Evolutionary conservation across 345 rosid genomes (phyloP).

Genomic region (Sisymbrium altissimum): DNA sequence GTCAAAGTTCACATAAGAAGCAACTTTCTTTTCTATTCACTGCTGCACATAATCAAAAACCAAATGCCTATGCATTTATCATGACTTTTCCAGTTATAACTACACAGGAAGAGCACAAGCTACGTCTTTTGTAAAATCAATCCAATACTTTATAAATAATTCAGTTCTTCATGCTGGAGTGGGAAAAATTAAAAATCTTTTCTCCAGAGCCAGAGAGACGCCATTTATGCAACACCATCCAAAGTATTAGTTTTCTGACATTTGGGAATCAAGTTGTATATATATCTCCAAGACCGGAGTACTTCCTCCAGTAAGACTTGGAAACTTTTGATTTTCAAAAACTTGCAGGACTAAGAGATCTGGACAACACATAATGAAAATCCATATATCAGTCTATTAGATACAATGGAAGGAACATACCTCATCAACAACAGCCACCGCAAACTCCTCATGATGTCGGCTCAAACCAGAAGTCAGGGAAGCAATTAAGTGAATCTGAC

Average conservation of each 20-base stretch:
- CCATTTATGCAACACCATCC: background rate
- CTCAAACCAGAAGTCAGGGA: slow-evolving; percentile 97
- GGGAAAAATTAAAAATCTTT: background rate
- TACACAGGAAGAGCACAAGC: background rate
- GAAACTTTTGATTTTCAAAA: background rate
- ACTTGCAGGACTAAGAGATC: background rate
- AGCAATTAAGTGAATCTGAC: slow-evolving; percentile 97
- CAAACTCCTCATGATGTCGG: slow-evolving; percentile 97
- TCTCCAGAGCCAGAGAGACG: background rate
- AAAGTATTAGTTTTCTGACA: background rate
- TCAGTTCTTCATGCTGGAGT: background rate
- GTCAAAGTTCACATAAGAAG: slow-evolving; percentile 10
- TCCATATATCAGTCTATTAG: slow-evolving; percentile 4
- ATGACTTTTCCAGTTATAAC: background rate
- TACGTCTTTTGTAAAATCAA: background rate
- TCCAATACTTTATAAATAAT: background rate
- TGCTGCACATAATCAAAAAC: background rate
- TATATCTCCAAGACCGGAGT: background rate
- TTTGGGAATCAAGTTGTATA: background rate
- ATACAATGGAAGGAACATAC: slow-evolving; percentile 41
- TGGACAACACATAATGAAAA: slow-evolving; percentile 8
- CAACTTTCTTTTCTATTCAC: background rate
- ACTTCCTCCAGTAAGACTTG: background rate
- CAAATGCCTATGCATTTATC: background rate
- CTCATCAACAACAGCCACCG: slow-evolving; percentile 99